Percentiles rank a stretch among this genome's conserved stretches.
These are phyloP conservation scores for Antarctomyces pellizariae DNA, from an alignment of 495 filamentous ascomycete species.

Conservation along the genomic window DNA sequence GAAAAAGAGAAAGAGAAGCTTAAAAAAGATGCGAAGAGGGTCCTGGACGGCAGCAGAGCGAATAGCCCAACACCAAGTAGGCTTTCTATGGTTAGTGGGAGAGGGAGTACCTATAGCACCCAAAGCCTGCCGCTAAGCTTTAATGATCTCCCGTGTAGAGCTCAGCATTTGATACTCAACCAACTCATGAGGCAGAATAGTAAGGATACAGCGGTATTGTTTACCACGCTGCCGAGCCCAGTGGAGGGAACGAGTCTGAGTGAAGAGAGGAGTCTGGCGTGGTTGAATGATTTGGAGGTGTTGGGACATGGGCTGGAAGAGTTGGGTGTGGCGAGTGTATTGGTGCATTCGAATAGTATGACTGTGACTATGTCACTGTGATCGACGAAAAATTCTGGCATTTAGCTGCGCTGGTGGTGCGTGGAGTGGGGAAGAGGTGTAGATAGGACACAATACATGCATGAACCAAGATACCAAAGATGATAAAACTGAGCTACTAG, in stretches of 20 bases:
- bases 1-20: too few species aligned
- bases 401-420: too few species aligned
- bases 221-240: conserved; percentile 61
- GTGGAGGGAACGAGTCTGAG: conserved; percentile 48
- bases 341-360: conserved; percentile 82
- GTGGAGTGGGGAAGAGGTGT: too few species aligned
- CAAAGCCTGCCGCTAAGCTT: conserved; percentile 47
- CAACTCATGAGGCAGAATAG: conserved; percentile 54
- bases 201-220: conserved; percentile 52
- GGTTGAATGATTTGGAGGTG: conserved; percentile 56
- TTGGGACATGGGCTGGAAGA: conserved; percentile 34
- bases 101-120: conserved; percentile 33
- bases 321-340: conserved; percentile 11
- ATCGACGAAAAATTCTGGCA: too few species aligned
- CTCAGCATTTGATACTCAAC: conserved; percentile 69
- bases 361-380: conserved; percentile 73
- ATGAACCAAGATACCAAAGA: too few species aligned
- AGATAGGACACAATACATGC: too few species aligned
- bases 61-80: conserved; percentile 1
- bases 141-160: conserved; percentile 63
- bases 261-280: conserved; percentile 42
- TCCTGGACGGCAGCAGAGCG: conserved; percentile 4
- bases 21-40: neutral
- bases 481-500: too few species aligned
- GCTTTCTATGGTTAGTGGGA: conserved; percentile 5